Conservation (phyloP, 2,329 filamentous ascomycete genomes). For the Emmonsiellopsis sp. region DNA sequence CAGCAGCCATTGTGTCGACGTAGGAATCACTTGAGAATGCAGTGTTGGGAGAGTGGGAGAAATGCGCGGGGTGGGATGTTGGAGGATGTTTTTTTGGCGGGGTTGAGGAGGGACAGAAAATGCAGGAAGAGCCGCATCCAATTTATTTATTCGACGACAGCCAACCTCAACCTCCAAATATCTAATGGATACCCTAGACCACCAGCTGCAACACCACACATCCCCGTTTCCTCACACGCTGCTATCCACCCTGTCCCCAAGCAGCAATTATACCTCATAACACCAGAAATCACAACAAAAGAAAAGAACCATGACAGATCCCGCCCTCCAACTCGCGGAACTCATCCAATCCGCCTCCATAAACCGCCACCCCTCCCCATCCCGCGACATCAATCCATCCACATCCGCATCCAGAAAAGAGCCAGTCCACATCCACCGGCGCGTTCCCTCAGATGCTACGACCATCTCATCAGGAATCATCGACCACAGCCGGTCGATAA, state of each 20-base stretch:
- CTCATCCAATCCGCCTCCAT: slow-evolving; percentile 74
- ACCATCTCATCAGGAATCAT: slow-evolving; percentile 41
- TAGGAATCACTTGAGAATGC: background rate
- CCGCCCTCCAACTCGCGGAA: slow-evolving; percentile 61
- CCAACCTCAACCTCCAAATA: no score
- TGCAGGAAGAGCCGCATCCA: no score
- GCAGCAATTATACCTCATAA: background rate
- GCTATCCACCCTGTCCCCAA: background rate
- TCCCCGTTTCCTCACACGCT: no score
- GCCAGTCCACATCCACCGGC: slow-evolving; percentile 40
- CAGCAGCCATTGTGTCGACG: slow-evolving; percentile 53
- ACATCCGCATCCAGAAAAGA: slow-evolving; percentile 60
- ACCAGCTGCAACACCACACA: no score
- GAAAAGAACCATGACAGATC: slow-evolving; percentile 42
- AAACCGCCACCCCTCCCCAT: slow-evolving; percentile 59
- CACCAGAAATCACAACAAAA: background rate
- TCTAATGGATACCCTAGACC: no score
- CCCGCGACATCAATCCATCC: slow-evolving; percentile 70
- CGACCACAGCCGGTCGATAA: slow-evolving; percentile 25
- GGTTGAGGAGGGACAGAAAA: background rate
- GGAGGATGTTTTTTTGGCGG: background rate
- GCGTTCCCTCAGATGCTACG: slow-evolving; percentile 22
- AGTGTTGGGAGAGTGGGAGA: background rate
- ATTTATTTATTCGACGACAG: no score
- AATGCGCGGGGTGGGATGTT: slow-evolving; percentile 1